phyloP scores from a whole-genome alignment of 441 rosid genomes.

The Populus trichocarpa region DNA sequence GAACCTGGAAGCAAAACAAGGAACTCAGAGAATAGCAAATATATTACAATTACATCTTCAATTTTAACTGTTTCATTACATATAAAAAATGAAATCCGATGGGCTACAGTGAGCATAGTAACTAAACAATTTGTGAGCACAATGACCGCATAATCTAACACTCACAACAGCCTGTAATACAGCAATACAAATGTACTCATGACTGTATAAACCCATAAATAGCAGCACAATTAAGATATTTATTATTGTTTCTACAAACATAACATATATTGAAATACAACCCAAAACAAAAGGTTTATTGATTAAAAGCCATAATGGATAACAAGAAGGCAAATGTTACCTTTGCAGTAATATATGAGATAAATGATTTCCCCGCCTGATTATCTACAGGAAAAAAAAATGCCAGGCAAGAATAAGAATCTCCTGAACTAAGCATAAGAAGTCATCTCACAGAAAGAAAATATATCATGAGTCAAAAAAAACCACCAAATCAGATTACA shows the following conservation, averaged over 20 bases:
- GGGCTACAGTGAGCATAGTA: not conserved
- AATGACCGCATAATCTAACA: not conserved
- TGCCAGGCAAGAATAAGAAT: not conserved
- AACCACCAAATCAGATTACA: not conserved
- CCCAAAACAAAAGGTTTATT: not conserved
- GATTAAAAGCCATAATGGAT: conserved; percentile 1
- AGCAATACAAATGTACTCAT: not conserved
- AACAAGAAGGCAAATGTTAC: conserved; percentile 30
- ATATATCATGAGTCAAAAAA: not conserved
- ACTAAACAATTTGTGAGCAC: not conserved
- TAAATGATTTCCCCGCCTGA: conserved; percentile 72
- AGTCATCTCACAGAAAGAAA: not conserved
- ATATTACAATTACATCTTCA: not conserved
- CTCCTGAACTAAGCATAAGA: not conserved
- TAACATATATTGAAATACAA: not conserved
- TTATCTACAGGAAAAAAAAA: conserved; percentile 48
- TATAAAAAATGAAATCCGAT: not conserved
- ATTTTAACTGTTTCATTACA: not conserved
- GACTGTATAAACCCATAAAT: not conserved
- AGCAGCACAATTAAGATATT: not conserved
- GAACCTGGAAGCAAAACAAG: conserved; percentile 47
- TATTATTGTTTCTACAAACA: not conserved
- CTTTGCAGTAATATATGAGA: conserved; percentile 81
- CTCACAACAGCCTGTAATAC: not conserved
- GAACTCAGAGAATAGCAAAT: not conserved